Evolutionary conservation across 805 yeast species (phyloP).

Genomic region (Ogataea zsoltii): DNA sequence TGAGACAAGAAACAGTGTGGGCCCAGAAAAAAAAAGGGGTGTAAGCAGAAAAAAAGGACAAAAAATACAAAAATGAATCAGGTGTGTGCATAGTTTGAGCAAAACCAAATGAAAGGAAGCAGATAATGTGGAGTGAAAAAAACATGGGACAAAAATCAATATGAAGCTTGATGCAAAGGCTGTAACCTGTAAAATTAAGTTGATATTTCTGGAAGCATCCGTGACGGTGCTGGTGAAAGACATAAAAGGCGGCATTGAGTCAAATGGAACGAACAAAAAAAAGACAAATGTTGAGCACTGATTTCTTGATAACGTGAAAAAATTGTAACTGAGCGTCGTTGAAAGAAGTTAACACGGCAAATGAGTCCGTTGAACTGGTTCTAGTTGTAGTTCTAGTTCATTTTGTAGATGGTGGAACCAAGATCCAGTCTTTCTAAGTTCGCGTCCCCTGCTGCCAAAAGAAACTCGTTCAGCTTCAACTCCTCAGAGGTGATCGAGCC

Average conservation of each 20-base stretch:
- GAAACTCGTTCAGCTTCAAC: constrained; percentile 49
- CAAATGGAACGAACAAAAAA: neutral
- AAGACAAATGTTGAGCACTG: neutral
- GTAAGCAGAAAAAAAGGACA: constrained; percentile 4
- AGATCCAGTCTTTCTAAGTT: constrained; percentile 52
- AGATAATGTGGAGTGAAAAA: constrained; percentile 3
- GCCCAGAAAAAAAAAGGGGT: neutral
- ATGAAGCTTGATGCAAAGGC: constrained; percentile 7
- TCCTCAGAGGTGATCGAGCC: constrained; percentile 26
- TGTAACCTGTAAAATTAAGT: constrained; percentile 4
- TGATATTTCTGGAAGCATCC: neutral
- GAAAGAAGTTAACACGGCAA: neutral
- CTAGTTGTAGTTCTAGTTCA: constrained; percentile 34
- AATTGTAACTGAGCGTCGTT: neutral
- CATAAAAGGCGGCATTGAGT: neutral
- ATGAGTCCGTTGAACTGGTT: constrained; percentile 1
- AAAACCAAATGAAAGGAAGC: constrained; percentile 4
- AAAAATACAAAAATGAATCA: constrained; percentile 1
- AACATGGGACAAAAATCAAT: constrained; percentile 3
- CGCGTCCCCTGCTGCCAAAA: constrained; percentile 57
- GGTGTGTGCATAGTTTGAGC: constrained; percentile 4
- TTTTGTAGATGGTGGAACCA: constrained; percentile 42
- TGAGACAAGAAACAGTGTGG: constrained; percentile 4
- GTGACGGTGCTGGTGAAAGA: neutral
- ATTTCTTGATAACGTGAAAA: neutral